Base-by-base conservation (phyloP, 2,329 filamentous ascomycete genomes). In the Colletotrichum sp. region DNA sequence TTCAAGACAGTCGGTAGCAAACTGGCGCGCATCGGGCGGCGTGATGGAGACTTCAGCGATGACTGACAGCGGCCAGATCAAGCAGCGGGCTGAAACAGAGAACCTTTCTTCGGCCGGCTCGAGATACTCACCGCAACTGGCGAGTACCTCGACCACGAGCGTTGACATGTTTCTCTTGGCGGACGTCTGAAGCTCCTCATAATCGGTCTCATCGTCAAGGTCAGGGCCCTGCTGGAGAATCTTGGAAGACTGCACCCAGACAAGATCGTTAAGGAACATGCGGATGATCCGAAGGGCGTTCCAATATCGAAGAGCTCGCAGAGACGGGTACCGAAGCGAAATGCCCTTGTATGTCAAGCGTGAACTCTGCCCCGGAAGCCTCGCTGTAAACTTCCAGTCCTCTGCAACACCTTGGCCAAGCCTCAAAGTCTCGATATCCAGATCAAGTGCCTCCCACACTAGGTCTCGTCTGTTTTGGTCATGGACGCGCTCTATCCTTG, bases 281-380 rank as follows among this genome's bases (percentile, higher is more conserved):
- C 80, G 79, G 10, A 81, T 67, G 65, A 81, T 77, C 8, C 80
- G 79, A 10, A 81, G 36, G 0, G 80, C 78, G 57, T 80, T 82
- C 80, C 79, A 81, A n/a, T 80, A 67, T 34, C 80, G 81, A 12
- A 78, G 76, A 13, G 78, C 63, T n/a, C 76, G 74, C 7, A 76
- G 67, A 5, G 32, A 78, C 8, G 79, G 76, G 39, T 82, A 82
- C 5, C 59, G 71, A 21, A 79, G 76, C 7, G 79, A 76, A 18
- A 73, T 71, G 3, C 68, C 55, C 16, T 63, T 67, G 57, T 78
- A 80, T 3, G 77, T 75, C 78, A 79, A 78, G 6, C 63, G 71
- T 3, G 74, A n/a, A n/a, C 18, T 52, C 71, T 76, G 64, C 4
- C 39, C 65, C 3, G 64, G 28, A 18, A 21, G 36, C 18, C 70